phyloP scores from a whole-genome alignment of 129 eudicot species.

The Flaveria brownii region DNA sequence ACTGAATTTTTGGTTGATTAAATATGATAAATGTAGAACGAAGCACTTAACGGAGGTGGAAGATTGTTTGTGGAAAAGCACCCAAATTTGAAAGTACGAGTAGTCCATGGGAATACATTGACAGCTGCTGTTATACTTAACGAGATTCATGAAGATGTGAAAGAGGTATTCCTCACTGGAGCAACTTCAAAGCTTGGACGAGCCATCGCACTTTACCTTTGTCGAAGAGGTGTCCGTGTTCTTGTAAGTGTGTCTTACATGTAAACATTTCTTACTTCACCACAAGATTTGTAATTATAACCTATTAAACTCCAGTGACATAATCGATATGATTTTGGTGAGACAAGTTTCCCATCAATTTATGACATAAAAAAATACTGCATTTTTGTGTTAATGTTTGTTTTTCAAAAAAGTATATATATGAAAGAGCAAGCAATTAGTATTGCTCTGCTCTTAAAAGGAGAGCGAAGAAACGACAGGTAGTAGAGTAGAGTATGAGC shows the following conservation, averaged over 20 bases:
- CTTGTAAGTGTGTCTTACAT: constrained; percentile 46
- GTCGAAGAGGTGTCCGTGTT: constrained; percentile 64
- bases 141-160: constrained; percentile 57
- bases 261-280: no score
- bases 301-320: no score
- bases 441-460: no score
- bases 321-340: no score
- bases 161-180: constrained; percentile 80
- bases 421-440: no score
- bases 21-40: constrained; percentile 53
- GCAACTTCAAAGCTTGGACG: constrained; percentile 98
- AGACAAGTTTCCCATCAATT: no score
- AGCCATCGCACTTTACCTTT: constrained; percentile 90
- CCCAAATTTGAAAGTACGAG: constrained; percentile 75
- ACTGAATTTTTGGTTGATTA: background rate
- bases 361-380: no score
- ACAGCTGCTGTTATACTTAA: constrained; percentile 89
- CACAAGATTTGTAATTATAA: no score
- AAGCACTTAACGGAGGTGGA: constrained; percentile 77
- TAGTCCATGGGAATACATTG: constrained; percentile 87
- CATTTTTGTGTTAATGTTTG: no score
- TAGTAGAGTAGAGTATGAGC: no score
- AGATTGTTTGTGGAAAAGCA: constrained; percentile 77
- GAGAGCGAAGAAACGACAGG: no score
- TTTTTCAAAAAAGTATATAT: no score